phyloP scores from a whole-genome alignment of 2,329 filamentous ascomycete genomes.

The Fusarium piperis region DNA sequence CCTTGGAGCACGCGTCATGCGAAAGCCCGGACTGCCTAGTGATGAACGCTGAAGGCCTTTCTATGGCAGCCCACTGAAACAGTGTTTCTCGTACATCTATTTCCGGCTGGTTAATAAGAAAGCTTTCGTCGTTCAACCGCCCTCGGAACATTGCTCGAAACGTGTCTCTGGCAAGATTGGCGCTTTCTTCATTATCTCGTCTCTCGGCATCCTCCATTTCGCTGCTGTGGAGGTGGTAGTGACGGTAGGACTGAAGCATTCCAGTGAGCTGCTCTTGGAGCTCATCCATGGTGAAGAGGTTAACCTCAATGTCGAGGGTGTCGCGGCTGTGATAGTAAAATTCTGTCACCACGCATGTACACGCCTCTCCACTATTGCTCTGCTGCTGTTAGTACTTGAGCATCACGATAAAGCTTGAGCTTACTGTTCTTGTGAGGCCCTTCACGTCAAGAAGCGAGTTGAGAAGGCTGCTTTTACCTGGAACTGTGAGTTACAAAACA shows the following conservation, averaged over 20 bases:
- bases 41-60: slow-evolving; percentile 5
- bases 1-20: slow-evolving; percentile 45
- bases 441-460: slow-evolving; percentile 57
- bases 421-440: slow-evolving; percentile 54
- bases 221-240: slow-evolving; percentile 43
- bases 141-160: slow-evolving; percentile 51
- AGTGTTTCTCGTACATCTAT: slow-evolving; percentile 33
- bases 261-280: slow-evolving; percentile 47
- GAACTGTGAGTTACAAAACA: background rate
- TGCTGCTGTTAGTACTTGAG: slow-evolving; percentile 30
- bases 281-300: slow-evolving; percentile 46
- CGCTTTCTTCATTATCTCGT: slow-evolving; percentile 39
- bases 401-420: slow-evolving; percentile 11
- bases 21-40: slow-evolving; percentile 1
- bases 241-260: slow-evolving; percentile 51
- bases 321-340: slow-evolving; percentile 51
- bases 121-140: slow-evolving; percentile 24
- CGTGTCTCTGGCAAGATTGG: slow-evolving; percentile 48
- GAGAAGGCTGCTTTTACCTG: slow-evolving; percentile 60
- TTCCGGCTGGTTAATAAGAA: slow-evolving; percentile 29
- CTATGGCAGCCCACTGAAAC: slow-evolving; percentile 33
- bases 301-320: slow-evolving; percentile 48
- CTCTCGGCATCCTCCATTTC: slow-evolving; percentile 39
- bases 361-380: slow-evolving; percentile 56
- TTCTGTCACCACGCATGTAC: slow-evolving; percentile 60